Evolutionary conservation across 2,329 filamentous ascomycete genomes (phyloP).

Genomic region (Neofusicoccum laricinum): DNA sequence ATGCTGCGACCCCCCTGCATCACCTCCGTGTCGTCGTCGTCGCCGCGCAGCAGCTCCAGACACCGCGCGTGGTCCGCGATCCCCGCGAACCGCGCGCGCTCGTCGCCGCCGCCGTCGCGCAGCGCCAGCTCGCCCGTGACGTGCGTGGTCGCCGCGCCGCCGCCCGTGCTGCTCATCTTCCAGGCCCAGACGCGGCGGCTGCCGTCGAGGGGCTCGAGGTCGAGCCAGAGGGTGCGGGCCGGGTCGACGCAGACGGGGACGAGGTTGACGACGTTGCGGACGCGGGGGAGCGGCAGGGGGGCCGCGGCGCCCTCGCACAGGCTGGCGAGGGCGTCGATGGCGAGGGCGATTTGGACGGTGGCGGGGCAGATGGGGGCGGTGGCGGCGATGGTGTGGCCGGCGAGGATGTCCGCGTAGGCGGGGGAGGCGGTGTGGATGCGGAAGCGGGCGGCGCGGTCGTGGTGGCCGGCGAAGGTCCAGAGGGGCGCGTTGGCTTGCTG

Average conservation of each 20-base stretch:
- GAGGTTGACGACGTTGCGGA: not conserved
- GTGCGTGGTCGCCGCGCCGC: not conserved
- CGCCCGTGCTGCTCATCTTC: not conserved
- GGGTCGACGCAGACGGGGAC: not conserved
- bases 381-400: not conserved
- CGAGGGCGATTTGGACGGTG: not conserved
- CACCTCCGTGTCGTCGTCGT: not conserved
- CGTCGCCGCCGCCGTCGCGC: not conserved
- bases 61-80: not conserved
- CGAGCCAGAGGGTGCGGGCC: not conserved
- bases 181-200: slow-evolving; percentile 20
- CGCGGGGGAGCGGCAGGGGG: not conserved
- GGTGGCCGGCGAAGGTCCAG: slow-evolving; percentile 17
- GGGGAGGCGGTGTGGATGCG: not conserved
- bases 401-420: not conserved
- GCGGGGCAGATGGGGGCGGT: slow-evolving; percentile 16
- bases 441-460: slow-evolving; percentile 7
- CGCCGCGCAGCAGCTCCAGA: slow-evolving; percentile 20
- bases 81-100: not conserved
- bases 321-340: not conserved
- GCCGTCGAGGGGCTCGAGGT: slow-evolving; percentile 24
- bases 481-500: not conserved
- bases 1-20: slow-evolving; percentile 8
- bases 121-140: not conserved
- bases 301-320: not conserved